Conservation (phyloP, 78 protist genomes). For the Chrysochromulina parva region DNA sequence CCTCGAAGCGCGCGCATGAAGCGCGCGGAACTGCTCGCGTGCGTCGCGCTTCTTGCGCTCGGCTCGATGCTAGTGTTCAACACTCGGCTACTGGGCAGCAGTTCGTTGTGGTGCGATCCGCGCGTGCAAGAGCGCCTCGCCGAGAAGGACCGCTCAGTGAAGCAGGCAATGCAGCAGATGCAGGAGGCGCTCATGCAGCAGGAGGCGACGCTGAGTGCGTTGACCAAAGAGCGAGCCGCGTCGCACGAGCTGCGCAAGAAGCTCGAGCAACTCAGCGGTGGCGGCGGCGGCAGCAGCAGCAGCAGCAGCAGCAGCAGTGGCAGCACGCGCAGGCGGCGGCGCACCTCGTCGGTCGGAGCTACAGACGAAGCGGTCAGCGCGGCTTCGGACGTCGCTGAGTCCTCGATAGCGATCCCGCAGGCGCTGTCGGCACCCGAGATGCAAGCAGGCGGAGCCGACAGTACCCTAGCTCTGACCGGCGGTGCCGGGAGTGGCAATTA, state of each 20-base stretch:
- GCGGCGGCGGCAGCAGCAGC: neutral
- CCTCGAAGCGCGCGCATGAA: no score
- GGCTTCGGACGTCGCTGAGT: no score
- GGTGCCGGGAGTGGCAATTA: no score
- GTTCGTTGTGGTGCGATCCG: neutral
- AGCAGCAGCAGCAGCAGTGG: neutral
- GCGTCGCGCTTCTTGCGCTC: neutral
- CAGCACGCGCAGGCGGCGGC: no score
- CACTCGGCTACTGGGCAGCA: neutral
- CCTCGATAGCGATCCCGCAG: no score
- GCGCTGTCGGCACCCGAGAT: neutral
- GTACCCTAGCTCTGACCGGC: neutral
- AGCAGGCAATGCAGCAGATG: neutral
- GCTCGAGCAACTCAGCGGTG: neutral
- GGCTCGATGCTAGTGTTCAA: neutral
- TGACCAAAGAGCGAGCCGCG: no score
- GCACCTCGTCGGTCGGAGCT: no score
- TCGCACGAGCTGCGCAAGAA: no score
- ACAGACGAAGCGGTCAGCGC: no score
- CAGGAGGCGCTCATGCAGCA: neutral
- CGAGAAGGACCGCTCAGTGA: neutral
- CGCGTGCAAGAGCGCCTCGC: neutral
- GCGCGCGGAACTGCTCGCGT: no score
- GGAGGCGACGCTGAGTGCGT: neutral
- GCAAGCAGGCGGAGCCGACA: neutral